A percentile compares a stretch with the other conserved stretches of the same genome.
These are phyloP conservation scores for Neopestalotiopsis rosae DNA, from an alignment of 2,329 filamentous ascomycete species.

Conservation along the genomic window DNA sequence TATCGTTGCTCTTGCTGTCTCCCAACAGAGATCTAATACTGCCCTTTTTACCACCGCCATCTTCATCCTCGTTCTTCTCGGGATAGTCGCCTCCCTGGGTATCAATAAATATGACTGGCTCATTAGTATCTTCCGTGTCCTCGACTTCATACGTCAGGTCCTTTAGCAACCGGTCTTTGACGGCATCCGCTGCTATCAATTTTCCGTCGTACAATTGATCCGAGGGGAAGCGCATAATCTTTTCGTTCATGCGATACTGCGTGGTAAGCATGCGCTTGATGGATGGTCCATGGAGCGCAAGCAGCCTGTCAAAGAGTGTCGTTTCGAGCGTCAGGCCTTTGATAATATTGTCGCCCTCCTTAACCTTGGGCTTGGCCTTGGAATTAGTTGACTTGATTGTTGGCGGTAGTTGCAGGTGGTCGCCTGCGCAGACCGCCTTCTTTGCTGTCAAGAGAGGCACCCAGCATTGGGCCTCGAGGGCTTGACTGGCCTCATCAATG, in stretches of 20 bases:
- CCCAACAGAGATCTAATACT: constrained; percentile 54
- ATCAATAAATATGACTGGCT: constrained; percentile 92
- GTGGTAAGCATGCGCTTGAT: constrained; percentile 97
- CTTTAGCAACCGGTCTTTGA: constrained; percentile 75
- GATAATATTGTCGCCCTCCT: constrained; percentile 40
- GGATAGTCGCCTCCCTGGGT: constrained; percentile 94
- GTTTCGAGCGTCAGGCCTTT: constrained; percentile 74
- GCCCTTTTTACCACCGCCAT: constrained; percentile 51
- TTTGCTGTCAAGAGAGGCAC: constrained; percentile 80
- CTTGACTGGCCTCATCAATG: constrained; percentile 95
- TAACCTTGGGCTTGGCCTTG: constrained; percentile 46
- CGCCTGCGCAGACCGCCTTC: constrained; percentile 90
- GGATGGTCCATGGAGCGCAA: constrained; percentile 77
- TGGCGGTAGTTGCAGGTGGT: constrained; percentile 92
- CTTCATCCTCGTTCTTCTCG: constrained; percentile 79
- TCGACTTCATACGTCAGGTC: constrained; percentile 79
- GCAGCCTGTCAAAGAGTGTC: constrained; percentile 91
- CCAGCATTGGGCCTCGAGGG: constrained; percentile 96
- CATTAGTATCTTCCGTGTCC: constrained; percentile 83
- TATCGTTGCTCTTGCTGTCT: constrained; percentile 72
- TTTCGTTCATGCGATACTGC: constrained; percentile 97
- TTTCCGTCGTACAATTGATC: constrained; percentile 84
- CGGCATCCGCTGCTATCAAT: constrained; percentile 79
- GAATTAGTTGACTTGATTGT: constrained; percentile 84
- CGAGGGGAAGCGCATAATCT: constrained; percentile 94